These are phyloP conservation scores for Aureobasidium sp. DNA, from an alignment of 2,329 filamentous ascomycete genomes.

Conservation along the genomic window DNA sequence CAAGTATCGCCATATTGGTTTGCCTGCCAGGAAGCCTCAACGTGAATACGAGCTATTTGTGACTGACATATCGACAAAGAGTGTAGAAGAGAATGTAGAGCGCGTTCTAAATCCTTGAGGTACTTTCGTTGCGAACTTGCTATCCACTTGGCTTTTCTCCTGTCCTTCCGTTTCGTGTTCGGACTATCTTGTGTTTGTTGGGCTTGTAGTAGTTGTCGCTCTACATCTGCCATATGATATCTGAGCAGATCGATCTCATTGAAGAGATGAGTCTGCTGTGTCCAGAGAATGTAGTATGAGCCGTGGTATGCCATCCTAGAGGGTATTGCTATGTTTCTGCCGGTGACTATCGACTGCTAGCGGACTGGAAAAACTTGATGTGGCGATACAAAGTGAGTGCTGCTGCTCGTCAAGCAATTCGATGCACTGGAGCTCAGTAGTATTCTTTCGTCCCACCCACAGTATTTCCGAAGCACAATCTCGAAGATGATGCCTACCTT, in stretches of 20 bases:
- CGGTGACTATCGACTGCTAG: neutral
- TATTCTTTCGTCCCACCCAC: neutral
- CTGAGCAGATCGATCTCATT: slow-evolving; percentile 1
- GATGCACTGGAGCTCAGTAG: neutral
- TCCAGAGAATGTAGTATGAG: slow-evolving; percentile 2
- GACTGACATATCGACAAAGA: neutral
- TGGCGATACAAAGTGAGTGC: neutral
- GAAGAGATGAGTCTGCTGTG: slow-evolving; percentile 7
- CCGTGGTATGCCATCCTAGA: neutral
- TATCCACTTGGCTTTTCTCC: slow-evolving; percentile 12
- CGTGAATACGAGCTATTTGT: neutral
- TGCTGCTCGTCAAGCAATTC: neutral
- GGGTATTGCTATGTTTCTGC: neutral
- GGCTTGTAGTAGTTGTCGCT: neutral
- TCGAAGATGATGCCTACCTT: neutral
- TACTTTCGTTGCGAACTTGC: neutral
- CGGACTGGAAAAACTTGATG: too few species aligned
- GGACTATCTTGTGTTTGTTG: neutral
- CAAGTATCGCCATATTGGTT: neutral
- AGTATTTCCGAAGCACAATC: neutral
- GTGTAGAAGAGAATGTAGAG: neutral
- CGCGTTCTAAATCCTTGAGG: neutral
- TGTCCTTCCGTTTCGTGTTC: neutral
- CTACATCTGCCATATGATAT: neutral
- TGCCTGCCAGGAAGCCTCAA: neutral